Conservation (phyloP, 1,284 basidiomycete genomes). For the Crepidotus sp. region DNA sequence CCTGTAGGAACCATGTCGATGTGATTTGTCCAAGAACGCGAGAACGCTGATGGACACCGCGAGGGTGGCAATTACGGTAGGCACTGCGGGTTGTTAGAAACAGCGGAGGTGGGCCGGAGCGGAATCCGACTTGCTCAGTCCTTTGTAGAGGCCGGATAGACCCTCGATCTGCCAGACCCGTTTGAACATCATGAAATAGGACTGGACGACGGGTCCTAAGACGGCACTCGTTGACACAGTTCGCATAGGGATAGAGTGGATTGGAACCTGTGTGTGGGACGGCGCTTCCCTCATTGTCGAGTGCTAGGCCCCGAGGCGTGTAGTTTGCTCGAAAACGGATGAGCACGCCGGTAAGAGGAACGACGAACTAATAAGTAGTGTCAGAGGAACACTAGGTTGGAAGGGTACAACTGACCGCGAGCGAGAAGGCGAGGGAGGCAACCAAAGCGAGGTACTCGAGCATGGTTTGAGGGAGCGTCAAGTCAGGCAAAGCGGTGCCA, state of each 20-base stretch:
- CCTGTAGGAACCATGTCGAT: slow-evolving; percentile 58
- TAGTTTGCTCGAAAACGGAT: slow-evolving; percentile 73
- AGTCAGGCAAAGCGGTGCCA: too few species aligned
- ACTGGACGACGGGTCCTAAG: slow-evolving; percentile 50
- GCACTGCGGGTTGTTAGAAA: slow-evolving; percentile 39
- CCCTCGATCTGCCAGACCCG: slow-evolving; percentile 79
- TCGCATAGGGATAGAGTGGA: too few species aligned
- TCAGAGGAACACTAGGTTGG: too few species aligned
- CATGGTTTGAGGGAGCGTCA: too few species aligned
- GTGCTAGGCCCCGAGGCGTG: slow-evolving; percentile 74
- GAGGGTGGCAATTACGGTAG: slow-evolving; percentile 51
- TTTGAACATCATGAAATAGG: slow-evolving; percentile 18
- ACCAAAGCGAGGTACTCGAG: too few species aligned
- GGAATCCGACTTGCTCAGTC: slow-evolving; percentile 52
- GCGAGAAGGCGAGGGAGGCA: too few species aligned
- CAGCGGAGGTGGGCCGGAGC: slow-evolving; percentile 13
- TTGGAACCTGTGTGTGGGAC: slow-evolving; percentile 53
- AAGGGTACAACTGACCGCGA: too few species aligned
- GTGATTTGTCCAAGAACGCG: slow-evolving; percentile 46
- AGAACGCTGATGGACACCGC: slow-evolving; percentile 39
- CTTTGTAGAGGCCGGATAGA: slow-evolving; percentile 76
- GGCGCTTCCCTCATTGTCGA: slow-evolving; percentile 71
- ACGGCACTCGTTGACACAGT: too few species aligned
- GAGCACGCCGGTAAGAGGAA: slow-evolving; percentile 58
- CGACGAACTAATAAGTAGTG: too few species aligned